Conservation (phyloP, 441 rosid species). For the Melastoma candidum region DNA sequence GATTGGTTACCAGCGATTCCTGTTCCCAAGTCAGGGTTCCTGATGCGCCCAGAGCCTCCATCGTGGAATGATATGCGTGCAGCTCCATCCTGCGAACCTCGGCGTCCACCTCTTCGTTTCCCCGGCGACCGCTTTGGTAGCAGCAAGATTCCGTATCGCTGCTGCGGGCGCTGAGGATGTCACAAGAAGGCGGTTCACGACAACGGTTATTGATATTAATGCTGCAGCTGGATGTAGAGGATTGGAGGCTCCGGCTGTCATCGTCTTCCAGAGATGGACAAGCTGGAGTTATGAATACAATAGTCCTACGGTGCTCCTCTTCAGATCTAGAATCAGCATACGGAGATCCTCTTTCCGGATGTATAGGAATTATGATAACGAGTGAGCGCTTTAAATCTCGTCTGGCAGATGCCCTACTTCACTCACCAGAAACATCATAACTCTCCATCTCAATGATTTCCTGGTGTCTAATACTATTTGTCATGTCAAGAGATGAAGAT, state of each 20-base stretch:
- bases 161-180: constrained; percentile 16
- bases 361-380: constrained; percentile 19
- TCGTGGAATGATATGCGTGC: constrained; percentile 48
- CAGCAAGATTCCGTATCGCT: constrained; percentile 53
- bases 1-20: constrained; percentile 55
- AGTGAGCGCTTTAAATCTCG: constrained; percentile 21
- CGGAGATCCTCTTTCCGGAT: constrained; percentile 29
- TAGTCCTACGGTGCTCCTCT: constrained; percentile 5
- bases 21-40: constrained; percentile 66
- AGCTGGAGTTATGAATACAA: too few species aligned
- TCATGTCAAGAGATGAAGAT: too few species aligned
- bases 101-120: constrained; percentile 25
- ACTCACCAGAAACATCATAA: too few species aligned
- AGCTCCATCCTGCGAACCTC: constrained; percentile 53
- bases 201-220: constrained; percentile 16
- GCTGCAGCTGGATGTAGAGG: constrained; percentile 46
- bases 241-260: constrained; percentile 15
- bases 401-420: not conserved
- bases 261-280: constrained; percentile 16
- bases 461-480: too few species aligned
- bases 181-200: constrained; percentile 22
- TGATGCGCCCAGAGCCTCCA: constrained; percentile 55
- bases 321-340: constrained; percentile 21
- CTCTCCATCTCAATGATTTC: too few species aligned
- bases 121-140: constrained; percentile 17